Evolutionary conservation across 306 rosid species (phyloP).

Genomic region (Citrullus colocynthis): DNA sequence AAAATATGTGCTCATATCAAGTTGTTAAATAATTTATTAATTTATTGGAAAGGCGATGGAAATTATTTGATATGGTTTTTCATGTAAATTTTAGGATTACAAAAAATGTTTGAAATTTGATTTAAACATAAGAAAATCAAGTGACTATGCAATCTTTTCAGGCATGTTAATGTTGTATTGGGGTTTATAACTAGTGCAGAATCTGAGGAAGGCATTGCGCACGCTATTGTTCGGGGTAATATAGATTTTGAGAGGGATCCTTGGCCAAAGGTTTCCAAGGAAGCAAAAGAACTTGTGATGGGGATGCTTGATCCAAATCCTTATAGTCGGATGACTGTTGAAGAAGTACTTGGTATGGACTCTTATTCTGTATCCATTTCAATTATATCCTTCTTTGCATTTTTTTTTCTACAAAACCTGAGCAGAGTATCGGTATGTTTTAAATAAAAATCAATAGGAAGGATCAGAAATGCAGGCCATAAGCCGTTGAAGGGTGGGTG

Average conservation of each 20-base stretch:
- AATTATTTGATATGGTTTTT: too few relatives aligned
- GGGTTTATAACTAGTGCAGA: slow-evolving; percentile 38
- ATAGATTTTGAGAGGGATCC: slow-evolving; percentile 74
- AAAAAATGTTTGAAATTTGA: neutral
- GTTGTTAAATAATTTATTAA: too few relatives aligned
- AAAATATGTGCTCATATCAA: too few relatives aligned
- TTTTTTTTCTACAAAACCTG: slow-evolving; percentile 5
- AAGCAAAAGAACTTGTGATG: slow-evolving; percentile 61
- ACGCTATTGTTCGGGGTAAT: slow-evolving; percentile 53
- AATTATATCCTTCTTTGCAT: neutral
- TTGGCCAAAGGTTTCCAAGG: slow-evolving; percentile 81
- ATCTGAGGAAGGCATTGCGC: slow-evolving; percentile 90
- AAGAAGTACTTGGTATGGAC: slow-evolving; percentile 79
- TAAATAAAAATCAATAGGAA: neutral
- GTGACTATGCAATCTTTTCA: neutral
- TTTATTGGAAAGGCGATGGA: too few relatives aligned
- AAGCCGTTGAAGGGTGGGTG: neutral
- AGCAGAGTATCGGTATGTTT: neutral
- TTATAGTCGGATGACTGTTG: slow-evolving; percentile 44
- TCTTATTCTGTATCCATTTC: neutral
- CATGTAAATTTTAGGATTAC: too few relatives aligned
- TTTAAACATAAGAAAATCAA: neutral
- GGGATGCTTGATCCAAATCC: slow-evolving; percentile 89
- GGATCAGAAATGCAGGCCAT: neutral
- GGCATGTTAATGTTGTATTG: slow-evolving; percentile 12